Evolutionary conservation across 805 yeast genomes (phyloP).

Genomic region (Babjeviella inositovora): DNA sequence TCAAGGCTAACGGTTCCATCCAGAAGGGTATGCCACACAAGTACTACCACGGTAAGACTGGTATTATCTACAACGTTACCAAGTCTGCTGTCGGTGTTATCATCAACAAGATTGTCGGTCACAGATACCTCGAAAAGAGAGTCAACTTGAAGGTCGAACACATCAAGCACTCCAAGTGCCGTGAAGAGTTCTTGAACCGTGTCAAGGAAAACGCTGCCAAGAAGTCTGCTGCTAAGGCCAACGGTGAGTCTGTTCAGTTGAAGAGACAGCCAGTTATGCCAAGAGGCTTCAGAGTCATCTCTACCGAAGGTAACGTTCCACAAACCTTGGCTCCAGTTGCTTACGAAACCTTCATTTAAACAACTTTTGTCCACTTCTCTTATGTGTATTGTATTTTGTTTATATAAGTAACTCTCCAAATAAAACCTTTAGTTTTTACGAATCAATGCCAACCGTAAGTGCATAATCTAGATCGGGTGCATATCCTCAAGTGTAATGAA

Average conservation of each 20-base stretch:
- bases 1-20: conserved; percentile 97
- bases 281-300: conserved; percentile 79
- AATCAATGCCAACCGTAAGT: no score
- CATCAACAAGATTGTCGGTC: conserved; percentile 95
- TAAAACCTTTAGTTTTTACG: no score
- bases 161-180: conserved; percentile 98
- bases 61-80: conserved; percentile 98
- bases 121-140: conserved; percentile 98
- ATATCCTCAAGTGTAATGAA: no score
- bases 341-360: conserved; percentile 99
- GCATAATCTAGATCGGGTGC: no score
- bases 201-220: conserved; percentile 93
- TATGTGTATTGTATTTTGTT: no score
- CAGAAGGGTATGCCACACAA: conserved; percentile 99
- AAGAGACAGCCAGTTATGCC: conserved; percentile 99
- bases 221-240: conserved; percentile 87
- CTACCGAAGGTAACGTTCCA: conserved; percentile 74
- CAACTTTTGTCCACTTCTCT: no score
- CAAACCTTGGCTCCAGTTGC: conserved; percentile 98
- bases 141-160: conserved; percentile 98
- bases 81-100: conserved; percentile 97
- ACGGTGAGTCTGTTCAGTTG: conserved; percentile 80
- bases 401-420: no score
- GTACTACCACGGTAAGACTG: conserved; percentile 99
- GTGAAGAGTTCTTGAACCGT: conserved; percentile 97